Conservation (phyloP, 2,329 filamentous ascomycete species). For the Epichloe aotearoae region DNA sequence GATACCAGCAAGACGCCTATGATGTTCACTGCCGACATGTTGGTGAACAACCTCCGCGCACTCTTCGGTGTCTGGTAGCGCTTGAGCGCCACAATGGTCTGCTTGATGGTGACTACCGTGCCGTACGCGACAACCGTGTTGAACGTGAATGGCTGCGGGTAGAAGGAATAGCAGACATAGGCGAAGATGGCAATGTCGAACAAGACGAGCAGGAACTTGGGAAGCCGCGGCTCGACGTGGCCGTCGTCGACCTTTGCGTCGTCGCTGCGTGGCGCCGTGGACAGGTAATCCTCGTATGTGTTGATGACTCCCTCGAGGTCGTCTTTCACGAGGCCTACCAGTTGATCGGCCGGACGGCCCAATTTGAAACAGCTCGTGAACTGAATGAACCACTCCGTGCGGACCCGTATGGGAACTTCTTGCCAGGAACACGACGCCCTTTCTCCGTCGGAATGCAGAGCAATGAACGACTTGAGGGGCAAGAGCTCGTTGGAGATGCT, state of each 20-base stretch:
- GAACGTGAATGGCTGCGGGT: constrained; percentile 11
- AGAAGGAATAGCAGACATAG: constrained; percentile 12
- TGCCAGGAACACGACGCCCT: background rate
- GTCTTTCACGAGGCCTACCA: constrained; percentile 9
- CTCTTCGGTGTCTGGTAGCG: constrained; percentile 12
- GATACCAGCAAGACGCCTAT: constrained; percentile 10
- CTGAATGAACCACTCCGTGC: constrained; percentile 9
- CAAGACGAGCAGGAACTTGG: constrained; percentile 10
- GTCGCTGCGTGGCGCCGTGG: background rate
- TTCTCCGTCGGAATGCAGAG: background rate
- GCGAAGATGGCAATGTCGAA: constrained; percentile 10
- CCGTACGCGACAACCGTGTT: constrained; percentile 12
- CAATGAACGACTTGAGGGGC: constrained; percentile 1
- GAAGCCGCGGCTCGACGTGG: constrained; percentile 9
- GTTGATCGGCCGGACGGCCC: constrained; percentile 10
- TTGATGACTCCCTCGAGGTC: constrained; percentile 10
- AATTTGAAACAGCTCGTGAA: constrained; percentile 8
- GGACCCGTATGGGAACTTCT: constrained; percentile 7
- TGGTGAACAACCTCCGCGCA: constrained; percentile 10
- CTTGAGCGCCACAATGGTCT: constrained; percentile 9
- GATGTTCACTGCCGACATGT: constrained; percentile 12
- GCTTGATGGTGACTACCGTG: constrained; percentile 11
- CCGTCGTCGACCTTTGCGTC: constrained; percentile 1
- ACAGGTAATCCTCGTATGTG: constrained; percentile 9
- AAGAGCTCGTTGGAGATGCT: constrained; percentile 6